Evolutionary conservation across 805 yeast species (phyloP), one percentile per base, ranked within the genome.

Genomic region (Zygosaccharomyces pseudorouxii): DNA sequence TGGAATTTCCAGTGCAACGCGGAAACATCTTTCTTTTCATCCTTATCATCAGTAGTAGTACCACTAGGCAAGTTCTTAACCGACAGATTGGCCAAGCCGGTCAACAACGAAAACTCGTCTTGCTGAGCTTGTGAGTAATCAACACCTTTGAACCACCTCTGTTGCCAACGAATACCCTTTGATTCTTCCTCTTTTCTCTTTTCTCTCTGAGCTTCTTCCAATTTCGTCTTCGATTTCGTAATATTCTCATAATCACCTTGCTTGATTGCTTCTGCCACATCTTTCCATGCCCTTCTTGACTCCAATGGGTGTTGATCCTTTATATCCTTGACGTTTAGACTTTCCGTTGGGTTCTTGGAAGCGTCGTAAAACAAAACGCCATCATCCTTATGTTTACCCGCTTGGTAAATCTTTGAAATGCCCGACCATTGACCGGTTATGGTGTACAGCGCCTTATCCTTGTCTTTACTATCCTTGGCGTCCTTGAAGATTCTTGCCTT

Each of bases 341-440:
- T 79, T 53, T 80, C 81, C 4, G 83, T 77, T 29, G 69, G 65
- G 29, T 70, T 64, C 38, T 68, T 69, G 36, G 64, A 62, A 3
- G 89, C 86, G 65, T 85, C 87, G 62, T 82, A 83, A 62, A 86
- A 86, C 29, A 80, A 57, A 35, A 71, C 76, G 46, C 71, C 76
- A 18, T 73, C 69, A 42, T 76, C 73, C 33, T 58, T 53, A 41
- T 52, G 48, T 33, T 53, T 47, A 45, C 43, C 38, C 25, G 89
- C 90, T 63, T 78, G 76, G 53, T 70, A 72, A 55, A 87, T 81
- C 58, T 72, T 76, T 14, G 92, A 84, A 55, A 72, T 71, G 28
- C 84, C 92, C 12, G 93, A 82, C 99, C 98, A 93, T 72, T 89
- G 97, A 41, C 99, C 99, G 41, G 74, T 60, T 51, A 93, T 82